Conservation (phyloP, 306 rosid species). For the Boehmeria nivea region DNA sequence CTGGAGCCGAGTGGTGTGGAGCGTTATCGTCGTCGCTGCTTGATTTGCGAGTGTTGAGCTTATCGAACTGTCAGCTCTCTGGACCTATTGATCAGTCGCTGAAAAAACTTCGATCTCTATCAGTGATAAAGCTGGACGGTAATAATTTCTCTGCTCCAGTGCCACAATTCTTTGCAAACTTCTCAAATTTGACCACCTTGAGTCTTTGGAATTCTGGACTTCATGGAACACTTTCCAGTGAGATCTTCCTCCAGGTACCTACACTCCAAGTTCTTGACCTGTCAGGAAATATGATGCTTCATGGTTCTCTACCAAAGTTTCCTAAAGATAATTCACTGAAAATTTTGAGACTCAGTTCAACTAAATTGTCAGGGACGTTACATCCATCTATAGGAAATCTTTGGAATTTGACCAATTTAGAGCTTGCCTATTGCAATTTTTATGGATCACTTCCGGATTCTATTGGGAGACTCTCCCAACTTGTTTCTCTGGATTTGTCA, state of each 20-base stretch:
- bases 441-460: too few relatives aligned
- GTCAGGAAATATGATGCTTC: background rate
- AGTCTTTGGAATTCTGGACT: background rate
- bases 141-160: slow-evolving; percentile 1
- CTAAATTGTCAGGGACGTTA: background rate
- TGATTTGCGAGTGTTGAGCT: slow-evolving; percentile 9
- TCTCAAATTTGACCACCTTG: background rate
- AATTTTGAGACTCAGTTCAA: background rate
- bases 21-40: too few relatives aligned
- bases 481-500: too few relatives aligned
- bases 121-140: background rate
- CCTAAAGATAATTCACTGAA: background rate
- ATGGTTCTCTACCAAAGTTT: slow-evolving; percentile 14
- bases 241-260: slow-evolving; percentile 8
- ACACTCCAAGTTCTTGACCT: background rate
- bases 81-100: slow-evolving; percentile 4
- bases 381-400: too few relatives aligned
- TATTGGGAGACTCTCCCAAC: too few relatives aligned
- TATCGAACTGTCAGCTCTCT: background rate
- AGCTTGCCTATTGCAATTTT: too few relatives aligned
- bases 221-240: background rate
- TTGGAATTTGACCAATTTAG: too few relatives aligned
- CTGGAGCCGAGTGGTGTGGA: too few relatives aligned
- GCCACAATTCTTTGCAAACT: background rate
- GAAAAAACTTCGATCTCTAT: background rate